Base-by-base conservation (phyloP, 495 filamentous ascomycete species). In the Ascodesmis nigricans region DNA sequence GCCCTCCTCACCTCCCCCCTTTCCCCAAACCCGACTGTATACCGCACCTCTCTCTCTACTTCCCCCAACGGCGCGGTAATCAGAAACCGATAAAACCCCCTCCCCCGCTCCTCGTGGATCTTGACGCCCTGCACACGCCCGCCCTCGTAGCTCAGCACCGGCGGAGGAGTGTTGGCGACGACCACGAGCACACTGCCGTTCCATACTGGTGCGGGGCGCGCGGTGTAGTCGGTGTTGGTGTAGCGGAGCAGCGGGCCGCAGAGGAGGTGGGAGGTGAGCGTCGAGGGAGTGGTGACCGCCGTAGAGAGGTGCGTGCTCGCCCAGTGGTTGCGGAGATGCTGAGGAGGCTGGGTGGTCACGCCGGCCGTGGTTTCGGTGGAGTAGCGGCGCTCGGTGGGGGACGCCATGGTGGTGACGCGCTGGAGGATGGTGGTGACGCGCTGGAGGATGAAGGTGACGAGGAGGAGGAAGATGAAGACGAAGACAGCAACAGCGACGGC, bases 221-320 rank as follows among this genome's bases (percentile, higher is more conserved):
- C 22, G 1, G 17, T n/a, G 15, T 47, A 47, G n/a, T 41, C 18
- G 13, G 33, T 38, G 4, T 37, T 42, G n/a, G 30, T 31, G 16
- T 46, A 46, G 15, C 44, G 33, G 13, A 46, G 44, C 14, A 44
- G 33, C 13, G 44, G 44, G 5, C 41, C 41, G 7, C 44, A 46
- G 15, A 31, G 38, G 14, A 46, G 21, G 24, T 29, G 22, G 7
- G 35, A 21, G 6, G 15, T 21, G 15, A 43, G 20, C n/a, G 37
- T 23, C 1, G 3, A 18, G 21, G 31, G 41, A 10, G 37, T 36
- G 28, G 35, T 33, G 6, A 34, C 33, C 4, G 29, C 39, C 7
- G 35, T 35, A n/a, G 45, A 33, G 21, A 25, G 11, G 11, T 25
- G 6, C 6, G 33, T 31, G 22, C 23, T 21, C n/a, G 30, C 18